These are phyloP conservation scores for Pedinophyceae sp. DNA, from an alignment of 139 green algal species.

Conservation along the genomic window DNA sequence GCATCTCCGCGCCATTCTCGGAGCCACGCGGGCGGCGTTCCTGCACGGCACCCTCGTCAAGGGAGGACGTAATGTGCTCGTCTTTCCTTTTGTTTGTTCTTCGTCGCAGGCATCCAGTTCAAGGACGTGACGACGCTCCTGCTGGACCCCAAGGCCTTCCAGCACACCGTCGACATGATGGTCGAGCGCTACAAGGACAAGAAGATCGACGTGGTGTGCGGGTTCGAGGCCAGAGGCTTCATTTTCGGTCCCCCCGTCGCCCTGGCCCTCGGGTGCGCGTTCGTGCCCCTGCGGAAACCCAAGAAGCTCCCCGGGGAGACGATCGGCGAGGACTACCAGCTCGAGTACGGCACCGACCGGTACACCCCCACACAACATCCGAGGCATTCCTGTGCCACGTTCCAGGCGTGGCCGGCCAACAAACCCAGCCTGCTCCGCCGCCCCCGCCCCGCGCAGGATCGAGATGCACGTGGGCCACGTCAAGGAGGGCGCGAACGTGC, in stretches of 20 bases:
- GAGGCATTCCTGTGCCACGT: too few species aligned
- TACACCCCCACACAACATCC: too few species aligned
- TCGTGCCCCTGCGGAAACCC: slow-evolving; percentile 91
- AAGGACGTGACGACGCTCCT: slow-evolving; percentile 88
- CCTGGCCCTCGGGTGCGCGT: slow-evolving; percentile 57
- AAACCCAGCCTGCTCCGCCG: too few species aligned
- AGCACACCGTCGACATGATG: slow-evolving; percentile 66
- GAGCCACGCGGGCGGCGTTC: neutral
- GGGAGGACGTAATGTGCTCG: too few species aligned
- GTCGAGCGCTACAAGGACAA: slow-evolving; percentile 50
- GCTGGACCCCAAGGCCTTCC: slow-evolving; percentile 69
- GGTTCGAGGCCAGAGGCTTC: slow-evolving; percentile 36
- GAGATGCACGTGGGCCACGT: slow-evolving; percentile 89
- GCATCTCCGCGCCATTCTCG: neutral
- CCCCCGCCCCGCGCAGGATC: too few species aligned
- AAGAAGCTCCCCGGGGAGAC: slow-evolving; percentile 93
- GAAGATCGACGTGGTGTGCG: slow-evolving; percentile 55
- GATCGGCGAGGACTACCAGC: slow-evolving; percentile 59
- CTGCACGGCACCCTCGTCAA: too few species aligned
- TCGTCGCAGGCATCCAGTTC: slow-evolving; percentile 92
- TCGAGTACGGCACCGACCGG: too few species aligned
- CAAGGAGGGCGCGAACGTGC: slow-evolving; percentile 57
- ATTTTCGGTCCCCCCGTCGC: slow-evolving; percentile 95
- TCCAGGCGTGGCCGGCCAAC: too few species aligned
- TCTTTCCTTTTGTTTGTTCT: neutral